Base-by-base conservation (phyloP, 1,139 yeast genomes). In the Magnusiomyces ingens region DNA sequence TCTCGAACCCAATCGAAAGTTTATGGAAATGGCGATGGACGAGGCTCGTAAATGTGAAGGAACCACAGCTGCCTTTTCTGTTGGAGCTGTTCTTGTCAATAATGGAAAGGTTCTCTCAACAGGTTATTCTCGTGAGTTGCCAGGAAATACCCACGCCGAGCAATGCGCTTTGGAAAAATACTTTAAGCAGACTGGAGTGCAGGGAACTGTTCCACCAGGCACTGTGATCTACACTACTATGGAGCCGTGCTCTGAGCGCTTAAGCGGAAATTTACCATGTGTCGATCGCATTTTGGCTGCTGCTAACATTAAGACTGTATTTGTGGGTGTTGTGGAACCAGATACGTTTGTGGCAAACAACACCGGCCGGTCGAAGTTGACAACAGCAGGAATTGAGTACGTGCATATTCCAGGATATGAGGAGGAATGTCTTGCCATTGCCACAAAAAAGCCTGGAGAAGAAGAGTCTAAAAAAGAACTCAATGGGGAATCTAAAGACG, bases 81-180 rank as follows among this genome's bases (percentile, higher is more conserved):
- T 94, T 5, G 99, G 99, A 2, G 95, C 97, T 1, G 84, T 90
- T 0, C 70, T 94, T 13, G 95, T 85, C 0, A 72, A 78, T 55
- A 79, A 82, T 51, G 87, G 85, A 10, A 67, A 78, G 52, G 73
- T 93, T 0, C 66, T 94, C 17, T 76, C 85, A 10, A 83, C 89
- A 0, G 99, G 99, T 0, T 87, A 80, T 64, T 88, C 98, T 0
- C 75, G 99, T 56, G 99, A 94, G 66, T 71, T 93, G 2, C 88
- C 86, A 17, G 99, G 99, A 0, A 94, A 94, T 66, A 94, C 99
- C 0, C 99, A 94, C 68, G 99, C 99, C 1, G 99, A 94, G 65
- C 97, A 94, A 65, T 85, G 95, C 72, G 97, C 97, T 0, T 68
- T 94, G 55, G 86, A 84, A 47, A 94, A 94, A 67, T 85, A 84